These are phyloP conservation scores for Colletotrichum australisinense DNA, from an alignment of 2,329 filamentous ascomycete species.

Conservation along the genomic window DNA sequence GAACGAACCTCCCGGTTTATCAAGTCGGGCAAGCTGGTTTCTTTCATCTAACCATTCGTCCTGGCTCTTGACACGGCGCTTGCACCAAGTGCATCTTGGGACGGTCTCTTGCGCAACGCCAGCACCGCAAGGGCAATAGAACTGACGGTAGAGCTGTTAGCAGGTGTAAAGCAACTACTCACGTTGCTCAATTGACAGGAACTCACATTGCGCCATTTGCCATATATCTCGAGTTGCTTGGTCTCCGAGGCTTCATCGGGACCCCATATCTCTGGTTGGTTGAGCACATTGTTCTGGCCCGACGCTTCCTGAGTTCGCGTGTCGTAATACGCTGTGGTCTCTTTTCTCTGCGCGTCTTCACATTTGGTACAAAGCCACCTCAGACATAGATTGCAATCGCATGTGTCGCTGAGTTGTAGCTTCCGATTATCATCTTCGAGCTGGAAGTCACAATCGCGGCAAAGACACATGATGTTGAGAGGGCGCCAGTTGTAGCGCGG, in stretches of 20 bases:
- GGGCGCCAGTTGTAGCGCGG: background rate
- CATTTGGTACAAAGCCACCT: constrained; percentile 30
- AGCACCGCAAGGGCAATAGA: constrained; percentile 30
- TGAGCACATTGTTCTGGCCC: background rate
- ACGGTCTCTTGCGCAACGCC: constrained; percentile 8
- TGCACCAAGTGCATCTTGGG: constrained; percentile 33
- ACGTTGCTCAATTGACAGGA: background rate
- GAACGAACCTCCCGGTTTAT: background rate
- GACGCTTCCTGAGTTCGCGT: constrained; percentile 10
- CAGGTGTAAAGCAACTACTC: background rate
- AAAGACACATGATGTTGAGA: constrained; percentile 29
- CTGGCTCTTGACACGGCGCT: constrained; percentile 26
- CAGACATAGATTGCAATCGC: constrained; percentile 32
- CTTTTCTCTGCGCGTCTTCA: background rate
- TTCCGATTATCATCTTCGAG: constrained; percentile 13
- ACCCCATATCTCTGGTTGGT: background rate
- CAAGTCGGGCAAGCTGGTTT: background rate
- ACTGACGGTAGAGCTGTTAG: background rate
- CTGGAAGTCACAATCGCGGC: constrained; percentile 17
- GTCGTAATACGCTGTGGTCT: background rate
- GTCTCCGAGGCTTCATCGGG: background rate
- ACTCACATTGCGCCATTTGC: constrained; percentile 1
- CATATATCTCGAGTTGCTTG: background rate
- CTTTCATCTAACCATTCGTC: constrained; percentile 20
- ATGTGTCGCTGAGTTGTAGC: constrained; percentile 17